phyloP scores from a whole-genome alignment of 768 basidiomycete genomes.

The Gymnopilus dilepis region DNA sequence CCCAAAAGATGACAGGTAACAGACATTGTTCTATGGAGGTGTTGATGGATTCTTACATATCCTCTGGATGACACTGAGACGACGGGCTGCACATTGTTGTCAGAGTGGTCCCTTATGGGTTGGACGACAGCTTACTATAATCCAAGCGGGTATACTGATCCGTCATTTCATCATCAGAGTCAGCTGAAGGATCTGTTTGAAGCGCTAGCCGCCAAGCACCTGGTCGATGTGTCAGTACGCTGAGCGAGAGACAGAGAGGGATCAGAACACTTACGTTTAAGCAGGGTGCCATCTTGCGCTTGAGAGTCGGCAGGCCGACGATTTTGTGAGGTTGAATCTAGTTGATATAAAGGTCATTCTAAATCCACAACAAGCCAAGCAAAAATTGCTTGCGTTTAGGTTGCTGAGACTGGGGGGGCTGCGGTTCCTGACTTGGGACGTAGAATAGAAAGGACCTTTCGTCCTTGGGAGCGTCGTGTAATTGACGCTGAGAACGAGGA shows the following conservation, averaged over 20 bases:
- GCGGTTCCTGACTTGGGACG: slow-evolving; percentile 45
- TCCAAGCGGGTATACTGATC: slow-evolving; percentile 69
- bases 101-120: not conserved
- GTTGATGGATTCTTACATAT: slow-evolving; percentile 57
- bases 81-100: slow-evolving; percentile 44
- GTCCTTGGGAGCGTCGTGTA: slow-evolving; percentile 46
- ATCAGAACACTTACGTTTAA: slow-evolving; percentile 45
- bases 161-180: slow-evolving; percentile 74
- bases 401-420: slow-evolving; percentile 27
- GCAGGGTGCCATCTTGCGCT: slow-evolving; percentile 44
- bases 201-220: slow-evolving; percentile 77
- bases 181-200: slow-evolving; percentile 66
- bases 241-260: slow-evolving; percentile 15
- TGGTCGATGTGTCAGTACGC: slow-evolving; percentile 32
- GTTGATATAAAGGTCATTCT: too few species aligned
- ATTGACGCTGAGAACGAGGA: slow-evolving; percentile 44
- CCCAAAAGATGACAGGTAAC: not conserved
- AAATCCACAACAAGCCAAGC: not conserved
- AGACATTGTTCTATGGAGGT: slow-evolving; percentile 31
- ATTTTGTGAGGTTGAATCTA: slow-evolving; percentile 5
- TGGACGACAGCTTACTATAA: slow-evolving; percentile 54
- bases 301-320: slow-evolving; percentile 17
- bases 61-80: slow-evolving; percentile 55
- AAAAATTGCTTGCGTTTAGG: slow-evolving; percentile 23
- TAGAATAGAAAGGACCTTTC: slow-evolving; percentile 55